phyloP scores from a whole-genome alignment of 768 basidiomycete genomes.

The Basidioascus undulatus region DNA sequence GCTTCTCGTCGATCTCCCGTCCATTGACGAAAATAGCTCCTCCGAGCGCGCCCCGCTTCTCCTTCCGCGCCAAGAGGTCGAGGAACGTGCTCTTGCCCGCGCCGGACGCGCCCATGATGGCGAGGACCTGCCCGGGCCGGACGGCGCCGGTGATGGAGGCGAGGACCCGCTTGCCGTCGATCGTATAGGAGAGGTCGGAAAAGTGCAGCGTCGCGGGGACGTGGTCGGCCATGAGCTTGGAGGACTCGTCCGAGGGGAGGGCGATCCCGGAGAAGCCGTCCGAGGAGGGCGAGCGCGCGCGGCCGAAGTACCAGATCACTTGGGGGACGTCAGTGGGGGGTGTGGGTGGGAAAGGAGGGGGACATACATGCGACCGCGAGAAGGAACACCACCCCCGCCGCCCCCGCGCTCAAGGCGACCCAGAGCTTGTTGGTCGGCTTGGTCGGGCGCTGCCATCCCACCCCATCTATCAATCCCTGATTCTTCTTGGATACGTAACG shows the following conservation, averaged over 20 bases:
- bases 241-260: constrained; percentile 52
- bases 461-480: background rate
- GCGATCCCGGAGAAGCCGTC: constrained; percentile 14
- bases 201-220: constrained; percentile 88
- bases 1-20: constrained; percentile 38
- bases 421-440: constrained; percentile 62
- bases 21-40: constrained; percentile 74
- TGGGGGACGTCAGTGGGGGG: constrained; percentile 4
- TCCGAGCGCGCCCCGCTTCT: constrained; percentile 50
- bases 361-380: constrained; percentile 30
- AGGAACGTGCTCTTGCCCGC: constrained; percentile 91
- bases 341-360: background rate
- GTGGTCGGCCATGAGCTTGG: constrained; percentile 77
- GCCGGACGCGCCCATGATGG: constrained; percentile 90
- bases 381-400: constrained; percentile 50
- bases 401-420: constrained; percentile 63
- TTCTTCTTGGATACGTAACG: too few species aligned
- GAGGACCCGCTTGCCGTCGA: constrained; percentile 44
- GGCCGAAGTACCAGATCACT: constrained; percentile 82
- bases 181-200: constrained; percentile 51
- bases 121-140: constrained; percentile 72
- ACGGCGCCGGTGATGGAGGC: constrained; percentile 58
- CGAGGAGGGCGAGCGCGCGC: constrained; percentile 32
- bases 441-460: constrained; percentile 31
- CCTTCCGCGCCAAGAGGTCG: constrained; percentile 78